A percentile compares a stretch with the other conserved stretches of the same genome.
Conservation (phyloP, 1,284 basidiomycete genomes). For the Tranzscheliella williamsii region DNA sequence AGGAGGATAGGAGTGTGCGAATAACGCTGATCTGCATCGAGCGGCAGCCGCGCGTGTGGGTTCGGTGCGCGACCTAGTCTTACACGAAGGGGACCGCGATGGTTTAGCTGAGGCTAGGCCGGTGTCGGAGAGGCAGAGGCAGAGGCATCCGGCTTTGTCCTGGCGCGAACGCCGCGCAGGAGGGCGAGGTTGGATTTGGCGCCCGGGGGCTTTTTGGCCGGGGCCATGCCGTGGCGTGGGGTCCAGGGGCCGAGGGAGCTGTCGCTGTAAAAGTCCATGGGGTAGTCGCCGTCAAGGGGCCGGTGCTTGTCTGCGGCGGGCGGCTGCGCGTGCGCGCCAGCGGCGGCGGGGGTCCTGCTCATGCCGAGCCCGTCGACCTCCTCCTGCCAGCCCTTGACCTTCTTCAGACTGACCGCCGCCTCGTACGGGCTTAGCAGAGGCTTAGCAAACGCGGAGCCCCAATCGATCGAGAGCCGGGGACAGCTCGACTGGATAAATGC, state of each 20-base stretch:
- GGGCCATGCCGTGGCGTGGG: constrained; percentile 60
- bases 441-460: constrained; percentile 78
- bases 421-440: constrained; percentile 94
- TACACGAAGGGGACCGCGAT: too few relatives aligned
- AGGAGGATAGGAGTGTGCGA: too few relatives aligned
- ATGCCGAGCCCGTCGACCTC: constrained; percentile 49
- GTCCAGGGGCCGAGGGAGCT: constrained; percentile 66
- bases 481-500: constrained; percentile 95
- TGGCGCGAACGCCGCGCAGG: too few relatives aligned
- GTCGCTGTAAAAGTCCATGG: constrained; percentile 96
- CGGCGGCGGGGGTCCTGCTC: constrained; percentile 58
- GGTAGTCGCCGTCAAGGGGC: constrained; percentile 68
- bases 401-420: constrained; percentile 81
- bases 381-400: constrained; percentile 68
- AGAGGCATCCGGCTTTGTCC: too few relatives aligned
- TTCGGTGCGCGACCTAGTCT: too few relatives aligned
- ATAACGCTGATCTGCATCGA: too few relatives aligned
- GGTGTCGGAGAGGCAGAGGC: too few relatives aligned
- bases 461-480: constrained; percentile 93
- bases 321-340: constrained; percentile 1
- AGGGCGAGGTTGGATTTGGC: constrained; percentile 46
- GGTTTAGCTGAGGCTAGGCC: too few relatives aligned
- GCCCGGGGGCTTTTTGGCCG: constrained; percentile 24
- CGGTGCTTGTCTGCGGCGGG: constrained; percentile 13
- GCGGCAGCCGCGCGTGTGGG: too few relatives aligned